A percentile compares a stretch with the other conserved stretches of the same genome.
Evolutionary conservation across 345 rosid species (phyloP).

Genomic region (Raphanus raphanistrum): DNA sequence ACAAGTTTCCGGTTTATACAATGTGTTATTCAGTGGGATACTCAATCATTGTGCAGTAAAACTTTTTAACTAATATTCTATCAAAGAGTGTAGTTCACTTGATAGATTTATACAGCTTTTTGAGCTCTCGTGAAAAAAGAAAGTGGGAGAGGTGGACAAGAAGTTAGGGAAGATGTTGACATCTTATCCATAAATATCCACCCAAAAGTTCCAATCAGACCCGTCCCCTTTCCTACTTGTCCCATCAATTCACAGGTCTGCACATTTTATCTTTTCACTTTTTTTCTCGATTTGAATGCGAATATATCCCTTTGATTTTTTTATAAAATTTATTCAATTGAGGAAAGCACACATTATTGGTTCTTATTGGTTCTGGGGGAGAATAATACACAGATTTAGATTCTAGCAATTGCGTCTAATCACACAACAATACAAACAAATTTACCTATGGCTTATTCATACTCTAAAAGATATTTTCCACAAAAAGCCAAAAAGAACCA

Average conservation of each 20-base stretch:
- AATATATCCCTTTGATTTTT: neutral
- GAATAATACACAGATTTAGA: neutral
- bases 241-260: slow-evolving; percentile 29
- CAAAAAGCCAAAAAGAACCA: neutral
- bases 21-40: neutral
- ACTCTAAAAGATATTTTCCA: neutral
- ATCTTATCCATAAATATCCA: slow-evolving; percentile 53
- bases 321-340: neutral
- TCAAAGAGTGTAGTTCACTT: neutral
- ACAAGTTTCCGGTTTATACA: neutral
- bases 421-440: neutral
- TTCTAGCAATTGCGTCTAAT: neutral
- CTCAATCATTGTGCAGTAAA: neutral
- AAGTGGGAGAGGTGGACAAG: slow-evolving; percentile 40
- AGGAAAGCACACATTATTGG: neutral
- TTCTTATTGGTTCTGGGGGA: neutral
- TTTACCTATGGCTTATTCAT: neutral
- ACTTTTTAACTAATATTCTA: neutral
- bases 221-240: slow-evolving; percentile 36
- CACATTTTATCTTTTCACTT: slow-evolving; percentile 9
- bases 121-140: neutral
- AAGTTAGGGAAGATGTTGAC: slow-evolving; percentile 58
- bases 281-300: neutral
- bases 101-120: neutral
- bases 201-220: slow-evolving; percentile 36